Evolutionary conservation across 2,329 filamentous ascomycete genomes (phyloP), one percentile per base, ranked within the genome.

Genomic region (Trichoderma gracile): DNA sequence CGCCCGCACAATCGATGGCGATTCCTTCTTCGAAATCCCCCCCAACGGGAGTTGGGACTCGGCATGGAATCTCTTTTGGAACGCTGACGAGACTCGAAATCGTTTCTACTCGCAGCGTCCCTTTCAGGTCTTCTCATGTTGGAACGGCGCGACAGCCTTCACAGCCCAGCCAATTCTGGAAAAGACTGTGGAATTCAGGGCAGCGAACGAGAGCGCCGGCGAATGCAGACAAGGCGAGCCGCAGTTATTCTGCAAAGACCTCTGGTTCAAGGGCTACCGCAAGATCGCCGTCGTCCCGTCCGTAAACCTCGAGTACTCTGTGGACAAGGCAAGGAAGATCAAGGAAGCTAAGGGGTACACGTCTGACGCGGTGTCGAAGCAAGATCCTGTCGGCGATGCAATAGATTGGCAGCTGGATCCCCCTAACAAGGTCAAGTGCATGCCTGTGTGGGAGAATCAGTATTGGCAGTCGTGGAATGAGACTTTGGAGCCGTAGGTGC

Each of bases 81-180:
- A 82, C 69, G 77, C 84, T 33, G 69, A 72, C 0, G 71, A 70
- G 0, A 72, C 79, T 2, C 73, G 68, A 10, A 54, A 64, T 1
- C 73, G 78, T 1, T 79, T 78, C 61, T 49, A 64, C 0, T 65
- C 67, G 0, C 71, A 75, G 21, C 72, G 74, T 17, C 84, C 85
- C 1, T 82, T 87, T 65, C 86, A 87, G 69, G 85, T 86, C 0
- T 87, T 85, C 64, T 72, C 84, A 1, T 88, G 86, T 71, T 87
- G 85, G 85, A 87, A 87, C 65, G 86, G 85, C 2, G 82, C 80
- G 0, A 77, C 78, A 0, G 79, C 78, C 0, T 80, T 87, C 61
- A 75, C 74, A 0, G 84, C 82, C 0, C 73, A 74, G 45, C 82
- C 83, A 0, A 69, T 87, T 8, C 63, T 85, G 3, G 73, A 74